These are phyloP conservation scores for Rhodosporidiobolus sp. DNA, from an alignment of 768 basidiomycete species.

Conservation along the genomic window DNA sequence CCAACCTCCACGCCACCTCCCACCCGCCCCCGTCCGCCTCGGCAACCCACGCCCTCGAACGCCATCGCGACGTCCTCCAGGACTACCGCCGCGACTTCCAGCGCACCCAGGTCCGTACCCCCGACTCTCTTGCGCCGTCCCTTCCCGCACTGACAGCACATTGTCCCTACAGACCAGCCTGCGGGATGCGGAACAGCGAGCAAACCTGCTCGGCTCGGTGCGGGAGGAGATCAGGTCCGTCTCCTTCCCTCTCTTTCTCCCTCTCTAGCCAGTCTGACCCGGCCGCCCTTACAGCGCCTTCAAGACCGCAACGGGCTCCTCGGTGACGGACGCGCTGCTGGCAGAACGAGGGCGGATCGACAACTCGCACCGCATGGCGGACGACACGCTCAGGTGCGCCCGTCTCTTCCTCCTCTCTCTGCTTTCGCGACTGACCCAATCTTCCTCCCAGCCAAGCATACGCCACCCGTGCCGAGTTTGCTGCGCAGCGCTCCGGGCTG, in stretches of 20 bases:
- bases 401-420: conserved; percentile 5
- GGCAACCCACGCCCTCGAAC: conserved; percentile 78
- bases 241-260: background rate
- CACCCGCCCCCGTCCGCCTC: conserved; percentile 71
- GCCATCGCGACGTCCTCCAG: conserved; percentile 83
- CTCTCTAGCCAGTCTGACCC: background rate
- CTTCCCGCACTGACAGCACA: background rate
- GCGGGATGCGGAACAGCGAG: conserved; percentile 75
- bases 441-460: conserved; percentile 75
- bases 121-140: background rate
- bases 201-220: conserved; percentile 81
- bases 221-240: conserved; percentile 92
- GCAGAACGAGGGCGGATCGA: conserved; percentile 86
- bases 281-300: conserved; percentile 15
- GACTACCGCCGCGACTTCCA: conserved; percentile 81
- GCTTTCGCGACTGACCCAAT: background rate
- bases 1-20: conserved; percentile 53
- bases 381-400: conserved; percentile 80
- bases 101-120: conserved; percentile 68
- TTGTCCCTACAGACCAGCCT: conserved; percentile 62
- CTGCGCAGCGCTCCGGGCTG: conserved; percentile 71
- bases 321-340: conserved; percentile 68
- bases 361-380: conserved; percentile 89
- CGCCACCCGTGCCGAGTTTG: conserved; percentile 90
- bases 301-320: conserved; percentile 37